Evolutionary conservation across 179 eudicot species (phyloP).

Genomic region (Vitellaria paradoxa): DNA sequence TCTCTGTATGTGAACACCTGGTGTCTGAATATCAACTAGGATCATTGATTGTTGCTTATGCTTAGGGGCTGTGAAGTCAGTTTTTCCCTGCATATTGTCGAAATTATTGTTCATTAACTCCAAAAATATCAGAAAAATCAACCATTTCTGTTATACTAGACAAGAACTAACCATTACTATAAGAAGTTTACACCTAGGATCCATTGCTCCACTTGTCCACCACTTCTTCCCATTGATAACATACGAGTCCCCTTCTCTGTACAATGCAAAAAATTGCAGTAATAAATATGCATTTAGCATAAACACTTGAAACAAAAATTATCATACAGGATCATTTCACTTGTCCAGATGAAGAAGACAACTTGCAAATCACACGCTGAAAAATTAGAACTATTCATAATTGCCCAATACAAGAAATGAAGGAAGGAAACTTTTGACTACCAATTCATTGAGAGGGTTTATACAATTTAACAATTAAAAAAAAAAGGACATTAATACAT

Average conservation of each 20-base stretch:
- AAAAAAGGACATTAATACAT: background rate
- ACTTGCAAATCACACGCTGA: background rate
- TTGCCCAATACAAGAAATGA: background rate
- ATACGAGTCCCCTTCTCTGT: conserved; percentile 82
- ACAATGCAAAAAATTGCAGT: background rate
- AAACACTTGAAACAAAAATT: background rate
- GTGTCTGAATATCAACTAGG: conserved; percentile 77
- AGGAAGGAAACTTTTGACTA: background rate
- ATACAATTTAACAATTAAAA: background rate
- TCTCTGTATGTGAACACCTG: conserved; percentile 67
- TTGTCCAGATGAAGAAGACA: background rate
- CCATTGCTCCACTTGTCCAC: conserved; percentile 99
- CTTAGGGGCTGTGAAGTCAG: conserved; percentile 74
- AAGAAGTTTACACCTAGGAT: conserved; percentile 94
- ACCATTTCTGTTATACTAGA: background rate
- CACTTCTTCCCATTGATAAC: conserved; percentile 89
- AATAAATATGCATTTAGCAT: background rate
- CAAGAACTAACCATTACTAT: conserved; percentile 76
- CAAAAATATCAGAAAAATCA: conserved; percentile 6
- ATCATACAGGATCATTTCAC: background rate
- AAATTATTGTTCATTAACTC: conserved; percentile 7
- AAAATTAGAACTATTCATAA: background rate
- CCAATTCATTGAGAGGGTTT: background rate
- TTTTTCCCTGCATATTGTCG: conserved; percentile 72
- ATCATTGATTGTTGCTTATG: conserved; percentile 99